Percentiles rank a stretch among this genome's conserved stretches.
These are phyloP conservation scores for Conticribra guillardii DNA, from an alignment of 108 stramenopile species.

Conservation along the genomic window DNA sequence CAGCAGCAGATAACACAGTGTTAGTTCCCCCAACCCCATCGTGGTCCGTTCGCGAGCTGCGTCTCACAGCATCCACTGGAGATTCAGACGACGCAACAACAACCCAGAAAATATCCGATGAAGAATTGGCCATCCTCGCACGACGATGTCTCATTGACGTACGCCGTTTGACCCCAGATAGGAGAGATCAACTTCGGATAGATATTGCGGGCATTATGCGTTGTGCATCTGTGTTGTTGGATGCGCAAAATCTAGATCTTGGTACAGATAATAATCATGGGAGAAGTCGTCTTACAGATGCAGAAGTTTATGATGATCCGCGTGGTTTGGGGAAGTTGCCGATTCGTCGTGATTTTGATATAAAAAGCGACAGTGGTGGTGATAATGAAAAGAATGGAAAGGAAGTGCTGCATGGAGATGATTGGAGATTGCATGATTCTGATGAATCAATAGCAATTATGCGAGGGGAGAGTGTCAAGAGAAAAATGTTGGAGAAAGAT, in stretches of 20 bases:
- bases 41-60: constrained; percentile 24
- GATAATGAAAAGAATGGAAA: background rate
- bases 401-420: no score
- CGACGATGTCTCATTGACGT: constrained; percentile 54
- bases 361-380: background rate
- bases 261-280: constrained; percentile 1
- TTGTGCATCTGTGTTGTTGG: constrained; percentile 53
- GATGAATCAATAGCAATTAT: constrained; percentile 41
- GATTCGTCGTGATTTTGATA: constrained; percentile 28
- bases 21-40: constrained; percentile 18
- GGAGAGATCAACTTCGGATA: constrained; percentile 28
- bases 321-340: constrained; percentile 47
- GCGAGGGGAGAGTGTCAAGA: constrained; percentile 26
- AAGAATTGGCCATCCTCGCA: constrained; percentile 43
- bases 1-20: background rate
- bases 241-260: constrained; percentile 14
- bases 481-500: constrained; percentile 34
- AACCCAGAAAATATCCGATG: constrained; percentile 30
- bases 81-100: background rate
- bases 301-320: constrained; percentile 53
- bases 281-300: constrained; percentile 17
- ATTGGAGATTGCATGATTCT: constrained; percentile 24
- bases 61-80: constrained; percentile 6
- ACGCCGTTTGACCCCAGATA: constrained; percentile 34
- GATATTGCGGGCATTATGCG: constrained; percentile 52